Conservation (phyloP, 805 yeast genomes). For the Metschnikowia baotianmanensis region DNA sequence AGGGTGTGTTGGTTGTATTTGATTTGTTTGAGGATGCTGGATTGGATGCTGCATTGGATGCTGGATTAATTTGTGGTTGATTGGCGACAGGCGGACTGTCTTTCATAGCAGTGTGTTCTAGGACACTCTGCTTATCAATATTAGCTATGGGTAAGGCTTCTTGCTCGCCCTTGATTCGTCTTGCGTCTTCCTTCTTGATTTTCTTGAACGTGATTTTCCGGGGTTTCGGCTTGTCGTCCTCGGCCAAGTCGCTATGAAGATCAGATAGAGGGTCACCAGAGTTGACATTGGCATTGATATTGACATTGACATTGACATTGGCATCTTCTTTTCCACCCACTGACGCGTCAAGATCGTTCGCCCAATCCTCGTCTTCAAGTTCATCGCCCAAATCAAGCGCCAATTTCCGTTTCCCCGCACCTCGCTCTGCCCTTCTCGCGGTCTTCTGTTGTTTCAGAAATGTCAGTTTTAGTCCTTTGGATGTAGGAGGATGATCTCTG, state of each 20-base stretch:
- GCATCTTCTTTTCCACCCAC: no score
- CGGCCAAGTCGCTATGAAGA: not conserved
- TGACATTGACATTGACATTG: no score
- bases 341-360: no score
- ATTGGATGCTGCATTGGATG: not conserved
- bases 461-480: not conserved
- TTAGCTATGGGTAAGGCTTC: not conserved
- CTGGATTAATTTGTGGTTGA: no score
- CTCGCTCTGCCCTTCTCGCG: not conserved
- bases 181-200: slow-evolving; percentile 37
- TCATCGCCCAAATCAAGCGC: slow-evolving; percentile 12
- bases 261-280: not conserved
- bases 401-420: slow-evolving; percentile 4
- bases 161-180: slow-evolving; percentile 24
- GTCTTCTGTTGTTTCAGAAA: not conserved
- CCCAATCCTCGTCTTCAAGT: slow-evolving; percentile 5
- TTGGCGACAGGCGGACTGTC: no score
- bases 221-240: not conserved
- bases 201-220: slow-evolving; percentile 29
- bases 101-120: no score
- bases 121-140: no score
- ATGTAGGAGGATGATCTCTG: not conserved
- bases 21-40: no score
- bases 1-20: no score
- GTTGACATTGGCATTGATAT: not conserved